A percentile compares a stretch with the other conserved stretches of the same genome.
These are phyloP conservation scores for Argentina anserina DNA, from an alignment of 306 rosid species.

Conservation along the genomic window DNA sequence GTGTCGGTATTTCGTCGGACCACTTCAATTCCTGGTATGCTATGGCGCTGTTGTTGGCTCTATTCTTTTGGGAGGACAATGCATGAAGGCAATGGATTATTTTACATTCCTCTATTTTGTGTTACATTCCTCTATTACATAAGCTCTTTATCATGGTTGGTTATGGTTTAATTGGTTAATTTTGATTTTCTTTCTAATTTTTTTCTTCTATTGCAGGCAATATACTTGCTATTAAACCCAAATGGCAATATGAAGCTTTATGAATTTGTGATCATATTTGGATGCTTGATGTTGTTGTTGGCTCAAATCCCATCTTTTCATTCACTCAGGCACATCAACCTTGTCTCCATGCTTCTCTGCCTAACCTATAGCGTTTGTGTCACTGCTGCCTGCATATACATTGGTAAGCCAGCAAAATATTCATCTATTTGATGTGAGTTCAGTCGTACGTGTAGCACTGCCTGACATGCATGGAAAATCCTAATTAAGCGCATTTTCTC, in stretches of 20 bases:
- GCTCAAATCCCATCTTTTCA: constrained; percentile 84
- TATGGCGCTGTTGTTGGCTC: constrained; percentile 61
- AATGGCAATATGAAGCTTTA: constrained; percentile 56
- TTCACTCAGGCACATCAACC: constrained; percentile 69
- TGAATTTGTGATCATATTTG: constrained; percentile 62
- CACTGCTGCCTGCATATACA: constrained; percentile 54
- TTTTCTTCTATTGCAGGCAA: constrained; percentile 35
- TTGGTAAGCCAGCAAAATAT: constrained; percentile 26
- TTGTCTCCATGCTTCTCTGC: constrained; percentile 49
- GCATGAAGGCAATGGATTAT: constrained; percentile 55
- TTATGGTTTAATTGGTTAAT: neutral
- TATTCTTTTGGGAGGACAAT: constrained; percentile 66
- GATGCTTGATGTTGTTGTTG: constrained; percentile 67
- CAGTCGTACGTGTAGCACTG: neutral
- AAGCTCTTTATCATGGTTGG: neutral
- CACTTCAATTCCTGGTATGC: constrained; percentile 61
- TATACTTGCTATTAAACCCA: constrained; percentile 53
- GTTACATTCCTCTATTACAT: neutral
- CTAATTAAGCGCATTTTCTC: neutral
- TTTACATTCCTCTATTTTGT: too few relatives aligned
- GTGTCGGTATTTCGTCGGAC: constrained; percentile 68
- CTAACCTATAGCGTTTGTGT: constrained; percentile 62
- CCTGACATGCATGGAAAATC: neutral
- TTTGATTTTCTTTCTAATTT: neutral
- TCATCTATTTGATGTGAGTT: neutral